These are phyloP conservation scores for Ophiocordyceps camponoti-rufipedis DNA, from an alignment of 2,329 filamentous ascomycete species.

Conservation along the genomic window DNA sequence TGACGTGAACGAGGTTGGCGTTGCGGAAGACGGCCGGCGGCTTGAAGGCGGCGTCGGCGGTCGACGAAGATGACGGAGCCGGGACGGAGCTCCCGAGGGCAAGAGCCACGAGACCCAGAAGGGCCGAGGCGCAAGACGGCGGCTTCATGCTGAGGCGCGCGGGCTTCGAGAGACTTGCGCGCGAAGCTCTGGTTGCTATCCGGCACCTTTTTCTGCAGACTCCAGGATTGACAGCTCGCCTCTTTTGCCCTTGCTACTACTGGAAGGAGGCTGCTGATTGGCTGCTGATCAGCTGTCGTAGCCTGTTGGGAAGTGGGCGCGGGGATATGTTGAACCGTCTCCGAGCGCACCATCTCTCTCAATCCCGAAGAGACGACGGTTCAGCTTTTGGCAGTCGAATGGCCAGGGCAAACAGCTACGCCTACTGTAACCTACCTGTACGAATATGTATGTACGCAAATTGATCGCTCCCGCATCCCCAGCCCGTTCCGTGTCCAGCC, in stretches of 20 bases:
- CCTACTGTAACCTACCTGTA: too few relatives aligned
- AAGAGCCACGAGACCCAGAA: slow-evolving; percentile 37
- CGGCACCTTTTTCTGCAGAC: neutral
- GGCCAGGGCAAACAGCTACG: too few relatives aligned
- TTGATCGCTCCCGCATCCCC: too few relatives aligned
- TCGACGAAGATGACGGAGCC: slow-evolving; percentile 29
- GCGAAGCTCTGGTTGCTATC: neutral
- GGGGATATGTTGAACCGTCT: neutral
- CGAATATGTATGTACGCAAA: too few relatives aligned
- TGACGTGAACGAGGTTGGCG: slow-evolving; percentile 71
- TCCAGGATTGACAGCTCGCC: neutral
- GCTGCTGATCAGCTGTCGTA: too few relatives aligned
- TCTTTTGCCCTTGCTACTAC: neutral
- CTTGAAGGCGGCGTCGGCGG: slow-evolving; percentile 50
- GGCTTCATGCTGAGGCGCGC: slow-evolving; percentile 18
- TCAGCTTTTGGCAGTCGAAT: too few relatives aligned
- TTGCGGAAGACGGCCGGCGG: slow-evolving; percentile 90
- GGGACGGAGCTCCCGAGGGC: slow-evolving; percentile 18
- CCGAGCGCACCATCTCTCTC: neutral
- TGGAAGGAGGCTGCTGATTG: neutral
- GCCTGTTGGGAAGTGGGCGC: too few relatives aligned
- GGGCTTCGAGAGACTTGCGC: neutral
- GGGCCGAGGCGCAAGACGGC: slow-evolving; percentile 32
- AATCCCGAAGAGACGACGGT: neutral
- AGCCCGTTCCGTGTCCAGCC: too few relatives aligned